These are phyloP conservation scores for Intubia oerlemansii DNA, from an alignment of 2,329 filamentous ascomycete species.

Conservation along the genomic window DNA sequence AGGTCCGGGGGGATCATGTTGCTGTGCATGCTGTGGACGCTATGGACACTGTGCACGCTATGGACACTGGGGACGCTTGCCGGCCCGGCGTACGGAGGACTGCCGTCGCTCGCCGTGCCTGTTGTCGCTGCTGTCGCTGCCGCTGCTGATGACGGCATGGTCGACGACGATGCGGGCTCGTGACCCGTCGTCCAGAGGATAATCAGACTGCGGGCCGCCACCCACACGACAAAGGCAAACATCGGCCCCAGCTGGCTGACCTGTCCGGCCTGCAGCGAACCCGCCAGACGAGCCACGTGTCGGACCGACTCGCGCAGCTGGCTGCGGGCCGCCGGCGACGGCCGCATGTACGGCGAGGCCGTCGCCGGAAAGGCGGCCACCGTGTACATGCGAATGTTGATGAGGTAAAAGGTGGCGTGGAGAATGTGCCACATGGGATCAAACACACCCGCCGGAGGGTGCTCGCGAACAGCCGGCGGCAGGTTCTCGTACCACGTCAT, in stretches of 20 bases:
- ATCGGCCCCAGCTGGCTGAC: constrained; percentile 5
- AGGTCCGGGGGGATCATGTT: constrained; percentile 1
- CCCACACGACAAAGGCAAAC: constrained; percentile 6
- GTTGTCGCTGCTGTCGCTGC: too few relatives aligned
- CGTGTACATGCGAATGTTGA: constrained; percentile 6
- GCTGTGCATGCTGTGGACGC: neutral
- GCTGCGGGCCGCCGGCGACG: constrained; percentile 3
- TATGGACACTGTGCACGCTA: too few relatives aligned
- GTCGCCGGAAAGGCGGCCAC: constrained; percentile 6
- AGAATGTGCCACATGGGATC: constrained; percentile 3
- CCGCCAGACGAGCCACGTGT: constrained; percentile 1
- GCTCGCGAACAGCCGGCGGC: constrained; percentile 1
- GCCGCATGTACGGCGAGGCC: constrained; percentile 5
- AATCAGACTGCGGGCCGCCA: constrained; percentile 2
- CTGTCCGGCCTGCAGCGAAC: neutral
- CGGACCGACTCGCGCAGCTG: constrained; percentile 3
- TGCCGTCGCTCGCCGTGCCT: too few relatives aligned
- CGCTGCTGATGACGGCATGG: too few relatives aligned
- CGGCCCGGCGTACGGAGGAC: too few relatives aligned
- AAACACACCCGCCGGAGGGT: neutral
- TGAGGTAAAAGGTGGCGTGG: constrained; percentile 3
- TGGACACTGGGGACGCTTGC: too few relatives aligned
- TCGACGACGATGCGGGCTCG: neutral
- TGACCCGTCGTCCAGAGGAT: constrained; percentile 5
- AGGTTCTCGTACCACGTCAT: constrained; percentile 4